phyloP scores from a whole-genome alignment of 306 rosid genomes.

The Carpinus fangiana region DNA sequence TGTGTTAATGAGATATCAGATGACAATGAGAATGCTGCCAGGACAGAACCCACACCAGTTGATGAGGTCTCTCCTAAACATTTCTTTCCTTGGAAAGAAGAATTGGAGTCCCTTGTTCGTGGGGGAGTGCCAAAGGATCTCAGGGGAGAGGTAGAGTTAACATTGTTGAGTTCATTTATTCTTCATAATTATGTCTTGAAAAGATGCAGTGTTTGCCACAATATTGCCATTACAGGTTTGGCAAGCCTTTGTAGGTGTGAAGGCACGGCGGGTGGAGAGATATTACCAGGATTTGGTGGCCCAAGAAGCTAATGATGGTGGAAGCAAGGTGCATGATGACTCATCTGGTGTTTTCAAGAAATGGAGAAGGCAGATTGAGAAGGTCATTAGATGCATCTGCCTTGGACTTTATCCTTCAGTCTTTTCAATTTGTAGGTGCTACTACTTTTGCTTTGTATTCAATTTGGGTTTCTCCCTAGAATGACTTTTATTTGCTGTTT shows the following conservation, averaged over 20 bases:
- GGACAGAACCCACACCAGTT: conserved; percentile 30
- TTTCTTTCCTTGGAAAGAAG: conserved; percentile 59
- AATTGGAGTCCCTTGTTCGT: conserved; percentile 78
- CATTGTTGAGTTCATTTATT: conserved; percentile 27
- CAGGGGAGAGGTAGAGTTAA: conserved; percentile 82
- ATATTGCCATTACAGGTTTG: conserved; percentile 77
- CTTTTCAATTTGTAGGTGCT: conserved; percentile 84
- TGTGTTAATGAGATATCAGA: conserved; percentile 32
- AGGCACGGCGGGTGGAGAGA: conserved; percentile 65
- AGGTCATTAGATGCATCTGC: conserved; percentile 96
- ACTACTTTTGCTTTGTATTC: conserved; percentile 63
- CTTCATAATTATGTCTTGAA: conserved; percentile 25
- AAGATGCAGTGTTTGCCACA: conserved; percentile 36
- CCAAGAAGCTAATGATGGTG: conserved; percentile 45
- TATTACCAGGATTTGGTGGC: conserved; percentile 77
- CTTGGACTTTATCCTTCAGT: conserved; percentile 65
- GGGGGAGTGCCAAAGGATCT: conserved; percentile 94
- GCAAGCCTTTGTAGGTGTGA: conserved; percentile 98
- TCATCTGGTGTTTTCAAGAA: conserved; percentile 57
- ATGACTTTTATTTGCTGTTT: conserved; percentile 39
- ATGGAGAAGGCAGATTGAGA: conserved; percentile 99
- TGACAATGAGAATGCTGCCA: conserved; percentile 22
- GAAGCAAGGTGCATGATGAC: conserved; percentile 48
- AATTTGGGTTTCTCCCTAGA: conserved; percentile 51
- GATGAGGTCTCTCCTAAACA: conserved; percentile 41